Percentiles rank a stretch among this genome's conserved stretches.
phyloP scores from a whole-genome alignment of 805 yeast genomes.

The Starmerella scarabaei region DNA sequence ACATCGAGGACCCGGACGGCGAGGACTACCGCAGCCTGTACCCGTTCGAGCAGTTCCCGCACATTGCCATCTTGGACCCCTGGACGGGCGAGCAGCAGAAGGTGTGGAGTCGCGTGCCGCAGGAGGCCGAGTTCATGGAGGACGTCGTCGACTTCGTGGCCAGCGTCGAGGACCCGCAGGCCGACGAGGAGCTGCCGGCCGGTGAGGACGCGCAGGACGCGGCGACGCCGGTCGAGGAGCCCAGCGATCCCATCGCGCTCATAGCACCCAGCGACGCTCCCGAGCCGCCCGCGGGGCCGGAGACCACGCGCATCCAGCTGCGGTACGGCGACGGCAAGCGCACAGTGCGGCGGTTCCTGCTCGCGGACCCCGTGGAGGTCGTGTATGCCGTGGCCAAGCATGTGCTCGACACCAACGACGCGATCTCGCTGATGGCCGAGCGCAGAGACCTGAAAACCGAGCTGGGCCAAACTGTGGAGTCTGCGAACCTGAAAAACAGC shows the following conservation, averaged over 20 bases:
- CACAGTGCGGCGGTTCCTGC: constrained; percentile 52
- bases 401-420: constrained; percentile 28
- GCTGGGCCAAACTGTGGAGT: constrained; percentile 47
- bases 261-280: constrained; percentile 41
- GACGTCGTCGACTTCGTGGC: constrained; percentile 58
- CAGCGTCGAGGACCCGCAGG: not conserved
- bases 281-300: constrained; percentile 51
- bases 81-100: constrained; percentile 84
- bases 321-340: constrained; percentile 80
- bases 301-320: constrained; percentile 64
- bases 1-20: constrained; percentile 64
- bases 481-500: constrained; percentile 72
- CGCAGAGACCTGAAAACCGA: constrained; percentile 44
- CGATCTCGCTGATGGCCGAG: constrained; percentile 39
- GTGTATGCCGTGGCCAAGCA: constrained; percentile 59
- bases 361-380: constrained; percentile 43
- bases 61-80: constrained; percentile 84
- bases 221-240: not conserved
- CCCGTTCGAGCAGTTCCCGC: constrained; percentile 59
- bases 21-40: constrained; percentile 58
- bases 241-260: constrained; percentile 27
- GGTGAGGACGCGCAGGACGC: not conserved
- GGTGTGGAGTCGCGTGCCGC: constrained; percentile 61
- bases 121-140: constrained; percentile 44
- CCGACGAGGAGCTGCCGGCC: not conserved